Evolutionary conservation across 225 moss, liverwort and hornwort species (phyloP), one percentile per base, ranked within the genome.

Genomic region (Anthoceros angustus): DNA sequence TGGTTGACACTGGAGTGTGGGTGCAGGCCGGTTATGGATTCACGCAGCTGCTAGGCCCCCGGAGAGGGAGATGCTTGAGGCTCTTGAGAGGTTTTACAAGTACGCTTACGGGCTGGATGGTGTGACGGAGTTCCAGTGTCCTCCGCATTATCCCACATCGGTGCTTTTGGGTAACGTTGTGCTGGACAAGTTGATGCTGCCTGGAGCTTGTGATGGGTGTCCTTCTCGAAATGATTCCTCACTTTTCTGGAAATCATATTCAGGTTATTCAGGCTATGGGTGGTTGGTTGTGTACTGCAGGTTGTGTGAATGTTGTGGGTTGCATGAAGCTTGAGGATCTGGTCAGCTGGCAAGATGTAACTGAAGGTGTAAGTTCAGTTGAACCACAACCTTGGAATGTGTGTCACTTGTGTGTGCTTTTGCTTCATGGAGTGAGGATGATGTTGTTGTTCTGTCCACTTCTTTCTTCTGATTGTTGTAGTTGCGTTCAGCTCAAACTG

Each of bases 31-130:
- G 21, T 63, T 82, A 6, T 82, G 82, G 82, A 77, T 82, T 63
- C 82, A 82, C 66, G 79, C 82, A 21, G 82, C 82, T 8, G 67
- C 79, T 0, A 82, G 79, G 49, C 65, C 73, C 38, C 82, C 82
- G 25, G 82, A 82, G 8, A 20, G 40, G 24, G 79, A 46, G 20
- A 79, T 71, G 4, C 74, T 82, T 39, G 15, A 74, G 45, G 69
- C 71, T 25, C 79, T 82, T 79, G 79, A 82, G 64, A 66, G 72
- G 25, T 82, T 82, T 40, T 82, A 82, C 46, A 79, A 76, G 11
- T 69, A 82, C 15, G 48, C 68, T 3, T 77, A 82, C 21, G 79
- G 67, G 24, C 23, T 79, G 15, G 79, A 82, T 68, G 82, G 79
- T 0, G 76, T 82, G 55, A 63, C 63, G 16, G 68, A 82, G 10